Evolutionary conservation across 345 rosid species (phyloP).

Genomic region (Crucihimalaya himalaica): DNA sequence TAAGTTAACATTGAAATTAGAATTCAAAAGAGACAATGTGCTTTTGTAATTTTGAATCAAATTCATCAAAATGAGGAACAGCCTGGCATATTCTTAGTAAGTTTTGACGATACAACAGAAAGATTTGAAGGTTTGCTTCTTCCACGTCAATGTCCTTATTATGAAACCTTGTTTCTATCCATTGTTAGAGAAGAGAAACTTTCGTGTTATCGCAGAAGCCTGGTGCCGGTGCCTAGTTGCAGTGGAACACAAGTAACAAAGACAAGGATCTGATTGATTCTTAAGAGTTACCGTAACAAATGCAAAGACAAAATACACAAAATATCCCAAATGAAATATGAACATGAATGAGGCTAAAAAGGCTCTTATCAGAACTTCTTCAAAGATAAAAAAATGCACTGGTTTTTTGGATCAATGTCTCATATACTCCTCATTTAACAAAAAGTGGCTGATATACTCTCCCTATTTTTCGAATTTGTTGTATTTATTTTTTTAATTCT

Average conservation of each 20-base stretch:
- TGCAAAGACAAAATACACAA: background rate
- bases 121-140: background rate
- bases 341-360: background rate
- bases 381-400: no score
- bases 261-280: background rate
- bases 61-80: no score
- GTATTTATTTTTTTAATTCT: no score
- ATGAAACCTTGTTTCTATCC: background rate
- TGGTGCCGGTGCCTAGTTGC: background rate
- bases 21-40: no score
- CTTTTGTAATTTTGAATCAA: no score
- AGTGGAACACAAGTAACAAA: background rate
- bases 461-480: no score
- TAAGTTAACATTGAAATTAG: no score
- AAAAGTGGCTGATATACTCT: no score
- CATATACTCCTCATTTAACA: no score
- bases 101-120: constrained; percentile 7
- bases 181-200: constrained; percentile 3
- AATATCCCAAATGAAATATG: background rate
- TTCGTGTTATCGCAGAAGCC: background rate
- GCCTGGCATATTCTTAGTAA: background rate
- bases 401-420: no score
- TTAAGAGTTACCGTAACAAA: background rate
- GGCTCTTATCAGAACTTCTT: background rate
- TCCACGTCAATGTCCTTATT: background rate